phyloP scores from a whole-genome alignment of 306 rosid genomes.

The Phaseolus lunatus region DNA sequence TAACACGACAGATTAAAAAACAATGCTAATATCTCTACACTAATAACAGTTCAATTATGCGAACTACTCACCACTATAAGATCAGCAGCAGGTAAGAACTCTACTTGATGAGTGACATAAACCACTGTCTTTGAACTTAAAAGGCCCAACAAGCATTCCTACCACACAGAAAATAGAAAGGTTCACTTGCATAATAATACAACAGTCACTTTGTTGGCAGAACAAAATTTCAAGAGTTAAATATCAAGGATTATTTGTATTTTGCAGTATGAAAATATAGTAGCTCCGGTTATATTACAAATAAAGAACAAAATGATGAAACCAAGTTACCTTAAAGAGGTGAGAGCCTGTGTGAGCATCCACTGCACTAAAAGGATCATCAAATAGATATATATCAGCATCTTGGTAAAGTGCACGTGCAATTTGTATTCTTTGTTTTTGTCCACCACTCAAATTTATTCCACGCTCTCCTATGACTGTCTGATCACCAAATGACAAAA shows the following conservation, averaged over 20 bases:
- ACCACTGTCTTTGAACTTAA: slow-evolving; percentile 74
- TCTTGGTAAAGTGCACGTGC: slow-evolving; percentile 90
- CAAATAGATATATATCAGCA: slow-evolving; percentile 87
- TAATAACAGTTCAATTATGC: background rate
- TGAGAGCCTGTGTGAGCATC: slow-evolving; percentile 98
- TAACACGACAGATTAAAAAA: background rate
- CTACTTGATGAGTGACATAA: slow-evolving; percentile 90
- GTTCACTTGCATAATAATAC: background rate
- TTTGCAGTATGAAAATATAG: background rate
- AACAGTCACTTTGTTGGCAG: background rate
- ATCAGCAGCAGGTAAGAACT: slow-evolving; percentile 83
- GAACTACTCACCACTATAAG: slow-evolving; percentile 66
- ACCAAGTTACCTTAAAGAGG: slow-evolving; percentile 69
- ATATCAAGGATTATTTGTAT: background rate
- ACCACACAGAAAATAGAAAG: slow-evolving; percentile 34
- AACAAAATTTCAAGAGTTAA: slow-evolving; percentile 9
- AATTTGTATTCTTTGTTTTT: slow-evolving; percentile 89
- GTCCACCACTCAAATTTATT: slow-evolving; percentile 96
- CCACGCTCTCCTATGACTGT: slow-evolving; percentile 93
- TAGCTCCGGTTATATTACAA: background rate
- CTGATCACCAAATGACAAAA: slow-evolving; percentile 82
- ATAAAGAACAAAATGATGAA: slow-evolving; percentile 23
- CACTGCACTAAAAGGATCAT: slow-evolving; percentile 93
- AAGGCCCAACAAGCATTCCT: slow-evolving; percentile 79
- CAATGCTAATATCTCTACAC: background rate